Evolutionary conservation across 2,329 filamentous ascomycete species (phyloP).

Genomic region (Hypocreales sp.): DNA sequence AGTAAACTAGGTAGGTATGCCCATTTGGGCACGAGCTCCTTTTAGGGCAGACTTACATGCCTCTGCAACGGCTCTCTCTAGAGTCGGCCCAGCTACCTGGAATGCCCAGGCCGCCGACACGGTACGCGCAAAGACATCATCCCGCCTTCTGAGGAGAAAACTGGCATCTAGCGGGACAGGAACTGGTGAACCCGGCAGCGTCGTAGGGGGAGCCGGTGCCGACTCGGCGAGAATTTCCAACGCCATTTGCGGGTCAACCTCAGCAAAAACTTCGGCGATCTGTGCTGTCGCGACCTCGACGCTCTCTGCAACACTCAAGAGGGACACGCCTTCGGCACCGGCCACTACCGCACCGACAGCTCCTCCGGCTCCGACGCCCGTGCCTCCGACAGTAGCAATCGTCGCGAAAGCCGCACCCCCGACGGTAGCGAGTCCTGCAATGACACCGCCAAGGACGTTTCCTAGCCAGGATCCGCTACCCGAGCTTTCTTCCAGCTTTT

Average conservation of each 20-base stretch:
- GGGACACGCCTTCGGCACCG: background rate
- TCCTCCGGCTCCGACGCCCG: background rate
- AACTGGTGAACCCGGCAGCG: too few species aligned
- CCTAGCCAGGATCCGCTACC: slow-evolving; percentile 1
- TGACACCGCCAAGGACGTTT: background rate
- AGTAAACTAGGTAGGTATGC: too few species aligned
- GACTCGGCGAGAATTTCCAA: background rate
- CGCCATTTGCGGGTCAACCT: slow-evolving; percentile 1
- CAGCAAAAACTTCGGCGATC: slow-evolving; percentile 1
- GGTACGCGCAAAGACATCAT: too few species aligned
- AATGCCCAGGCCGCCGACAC: background rate
- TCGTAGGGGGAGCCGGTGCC: background rate
- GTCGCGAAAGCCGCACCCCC: background rate
- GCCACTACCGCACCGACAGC: background rate
- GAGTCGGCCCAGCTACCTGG: background rate
- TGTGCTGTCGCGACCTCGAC: background rate
- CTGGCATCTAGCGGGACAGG: background rate
- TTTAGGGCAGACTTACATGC: background rate
- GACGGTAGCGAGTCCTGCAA: background rate
- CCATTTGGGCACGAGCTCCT: background rate
- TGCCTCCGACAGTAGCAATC: background rate
- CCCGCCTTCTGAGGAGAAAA: background rate
- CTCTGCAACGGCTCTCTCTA: background rate
- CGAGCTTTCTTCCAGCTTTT: background rate
- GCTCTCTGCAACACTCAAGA: background rate